A percentile compares a stretch with the other conserved stretches of the same genome.
Evolutionary conservation across 2,329 filamentous ascomycete species (phyloP).

Genomic region (Meredithiella fracta): DNA sequence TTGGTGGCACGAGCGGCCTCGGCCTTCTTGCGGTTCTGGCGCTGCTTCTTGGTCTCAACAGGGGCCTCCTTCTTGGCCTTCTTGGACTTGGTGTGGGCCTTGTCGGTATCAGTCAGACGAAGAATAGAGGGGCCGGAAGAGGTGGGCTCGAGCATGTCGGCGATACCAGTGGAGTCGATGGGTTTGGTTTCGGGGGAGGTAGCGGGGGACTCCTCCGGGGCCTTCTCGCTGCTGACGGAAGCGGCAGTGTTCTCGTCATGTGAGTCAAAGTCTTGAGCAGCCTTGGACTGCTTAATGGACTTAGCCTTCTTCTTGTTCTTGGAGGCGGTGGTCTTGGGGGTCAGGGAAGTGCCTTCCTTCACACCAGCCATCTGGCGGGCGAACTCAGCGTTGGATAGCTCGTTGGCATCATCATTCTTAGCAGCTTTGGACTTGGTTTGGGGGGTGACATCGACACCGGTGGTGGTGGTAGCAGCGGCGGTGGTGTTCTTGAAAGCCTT

Average conservation of each 20-base stretch:
- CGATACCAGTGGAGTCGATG: constrained; percentile 52
- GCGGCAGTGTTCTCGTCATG: constrained; percentile 32
- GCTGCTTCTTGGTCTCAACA: constrained; percentile 82
- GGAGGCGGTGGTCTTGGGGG: constrained; percentile 39
- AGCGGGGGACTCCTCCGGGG: constrained; percentile 62
- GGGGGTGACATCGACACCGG: constrained; percentile 4
- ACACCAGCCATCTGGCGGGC: constrained; percentile 55
- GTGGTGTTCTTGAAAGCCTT: constrained; percentile 25
- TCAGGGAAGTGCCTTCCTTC: constrained; percentile 38
- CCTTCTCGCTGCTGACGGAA: constrained; percentile 55
- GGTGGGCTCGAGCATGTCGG: constrained; percentile 77
- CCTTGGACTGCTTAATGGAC: constrained; percentile 48
- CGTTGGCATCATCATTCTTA: constrained; percentile 20
- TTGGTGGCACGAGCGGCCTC: constrained; percentile 61
- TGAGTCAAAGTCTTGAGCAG: constrained; percentile 32
- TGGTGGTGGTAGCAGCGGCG: neutral
- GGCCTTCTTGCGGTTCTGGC: constrained; percentile 78
- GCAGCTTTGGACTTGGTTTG: neutral
- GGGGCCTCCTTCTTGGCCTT: constrained; percentile 46
- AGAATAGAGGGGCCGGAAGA: constrained; percentile 55
- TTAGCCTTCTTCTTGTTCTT: constrained; percentile 45
- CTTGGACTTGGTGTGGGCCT: constrained; percentile 43
- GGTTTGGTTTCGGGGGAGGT: constrained; percentile 45
- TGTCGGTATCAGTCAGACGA: constrained; percentile 47
- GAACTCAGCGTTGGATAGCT: constrained; percentile 55